These are phyloP conservation scores for Blastobotrys malaysiensis DNA, from an alignment of 1,139 yeast species.

Conservation along the genomic window DNA sequence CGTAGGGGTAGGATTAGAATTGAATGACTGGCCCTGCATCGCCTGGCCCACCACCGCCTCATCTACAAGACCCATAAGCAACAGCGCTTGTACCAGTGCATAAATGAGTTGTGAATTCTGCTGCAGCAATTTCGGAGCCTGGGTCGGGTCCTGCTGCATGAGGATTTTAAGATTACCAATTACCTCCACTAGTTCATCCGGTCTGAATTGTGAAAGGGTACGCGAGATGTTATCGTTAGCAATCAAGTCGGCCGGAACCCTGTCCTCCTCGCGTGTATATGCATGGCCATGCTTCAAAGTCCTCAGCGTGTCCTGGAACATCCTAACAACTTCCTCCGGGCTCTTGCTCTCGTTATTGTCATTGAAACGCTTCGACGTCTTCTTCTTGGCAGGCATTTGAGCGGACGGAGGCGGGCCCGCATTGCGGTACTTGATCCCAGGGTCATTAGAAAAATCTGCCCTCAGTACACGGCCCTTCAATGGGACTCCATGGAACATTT, in stretches of 20 bases:
- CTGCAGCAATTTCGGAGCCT: slow-evolving; percentile 58
- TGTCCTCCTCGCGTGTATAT: neutral
- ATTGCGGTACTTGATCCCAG: slow-evolving; percentile 20
- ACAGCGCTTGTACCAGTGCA: slow-evolving; percentile 72
- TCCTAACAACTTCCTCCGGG: slow-evolving; percentile 10
- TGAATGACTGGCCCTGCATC: slow-evolving; percentile 19
- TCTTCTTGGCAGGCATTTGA: slow-evolving; percentile 15
- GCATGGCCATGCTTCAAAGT: neutral
- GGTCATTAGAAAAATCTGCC: slow-evolving; percentile 55
- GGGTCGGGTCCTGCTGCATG: slow-evolving; percentile 55
- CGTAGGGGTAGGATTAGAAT: slow-evolving; percentile 11
- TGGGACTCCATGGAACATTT: slow-evolving; percentile 72
- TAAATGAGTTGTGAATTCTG: slow-evolving; percentile 76
- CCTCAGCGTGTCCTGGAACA: neutral
- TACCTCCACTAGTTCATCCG: slow-evolving; percentile 48
- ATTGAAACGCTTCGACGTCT: slow-evolving; percentile 5
- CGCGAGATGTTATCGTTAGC: slow-evolving; percentile 59
- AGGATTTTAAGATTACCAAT: slow-evolving; percentile 60
- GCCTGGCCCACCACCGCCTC: slow-evolving; percentile 47
- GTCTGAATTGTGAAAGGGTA: slow-evolving; percentile 54
- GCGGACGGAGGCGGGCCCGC: slow-evolving; percentile 12
- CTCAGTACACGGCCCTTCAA: slow-evolving; percentile 66
- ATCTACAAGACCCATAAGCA: slow-evolving; percentile 53
- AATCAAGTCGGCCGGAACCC: slow-evolving; percentile 43
- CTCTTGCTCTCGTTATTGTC: slow-evolving; percentile 8